Evolutionary conservation across 768 basidiomycete species (phyloP).

Genomic region (Infundibulicybe gibba): DNA sequence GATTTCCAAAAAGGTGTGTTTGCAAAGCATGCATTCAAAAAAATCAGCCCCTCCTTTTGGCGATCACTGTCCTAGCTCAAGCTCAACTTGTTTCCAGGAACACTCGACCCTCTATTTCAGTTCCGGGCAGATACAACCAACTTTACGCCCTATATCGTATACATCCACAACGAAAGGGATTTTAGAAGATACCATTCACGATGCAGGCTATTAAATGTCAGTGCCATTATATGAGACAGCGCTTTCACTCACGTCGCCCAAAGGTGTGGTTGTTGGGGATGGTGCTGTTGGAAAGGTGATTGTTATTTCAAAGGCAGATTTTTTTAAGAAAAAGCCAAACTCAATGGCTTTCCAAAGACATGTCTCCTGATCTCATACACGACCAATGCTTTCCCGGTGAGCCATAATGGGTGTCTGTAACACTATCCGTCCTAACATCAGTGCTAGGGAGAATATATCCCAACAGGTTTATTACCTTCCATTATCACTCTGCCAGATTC

Average conservation of each 20-base stretch:
- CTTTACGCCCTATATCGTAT: no score
- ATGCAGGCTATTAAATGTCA: slow-evolving; percentile 94
- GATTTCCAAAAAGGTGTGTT: no score
- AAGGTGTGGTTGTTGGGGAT: slow-evolving; percentile 98
- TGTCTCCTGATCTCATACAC: slow-evolving; percentile 99
- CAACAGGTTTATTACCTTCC: slow-evolving; percentile 59
- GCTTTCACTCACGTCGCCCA: slow-evolving; percentile 26
- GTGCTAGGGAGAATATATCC: slow-evolving; percentile 90
- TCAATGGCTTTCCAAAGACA: slow-evolving; percentile 54
- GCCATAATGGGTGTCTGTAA: slow-evolving; percentile 22
- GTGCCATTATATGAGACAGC: slow-evolving; percentile 16
- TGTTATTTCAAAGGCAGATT: slow-evolving; percentile 9
- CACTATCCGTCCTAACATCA: slow-evolving; percentile 14
- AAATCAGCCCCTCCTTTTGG: no score
- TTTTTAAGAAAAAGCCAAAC: slow-evolving; percentile 4
- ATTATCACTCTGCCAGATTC: slow-evolving; percentile 1
- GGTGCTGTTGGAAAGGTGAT: slow-evolving; percentile 97
- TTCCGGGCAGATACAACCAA: no score
- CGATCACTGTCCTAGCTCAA: no score
- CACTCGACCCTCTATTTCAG: no score
- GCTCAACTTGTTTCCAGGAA: no score
- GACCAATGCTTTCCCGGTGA: slow-evolving; percentile 93
- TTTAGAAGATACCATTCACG: slow-evolving; percentile 13
- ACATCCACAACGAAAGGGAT: no score
- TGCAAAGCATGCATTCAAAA: no score